Percentiles rank a stretch among this genome's conserved stretches.
Conservation (phyloP, 2,329 filamentous ascomycete species). For the Alternaria infectoria region DNA sequence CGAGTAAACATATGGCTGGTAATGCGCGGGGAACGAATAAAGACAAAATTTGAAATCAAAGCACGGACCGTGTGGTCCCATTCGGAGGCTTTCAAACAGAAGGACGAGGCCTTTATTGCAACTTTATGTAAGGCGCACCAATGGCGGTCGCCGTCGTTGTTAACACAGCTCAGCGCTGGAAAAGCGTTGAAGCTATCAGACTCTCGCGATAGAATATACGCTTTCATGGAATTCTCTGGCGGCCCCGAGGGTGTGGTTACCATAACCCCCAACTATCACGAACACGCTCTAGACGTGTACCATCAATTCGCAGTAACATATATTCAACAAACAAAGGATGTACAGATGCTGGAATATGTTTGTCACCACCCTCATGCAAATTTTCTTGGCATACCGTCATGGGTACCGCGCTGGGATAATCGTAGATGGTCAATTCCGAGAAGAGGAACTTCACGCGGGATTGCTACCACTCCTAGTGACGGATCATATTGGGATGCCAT, state of each 20-base stretch:
- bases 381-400: neutral
- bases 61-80: neutral
- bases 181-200: neutral
- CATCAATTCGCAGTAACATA: neutral
- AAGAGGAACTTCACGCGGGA: too few relatives aligned
- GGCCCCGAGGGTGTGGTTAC: neutral
- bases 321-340: neutral
- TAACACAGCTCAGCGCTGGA: neutral
- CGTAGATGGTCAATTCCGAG: neutral
- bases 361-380: too few relatives aligned
- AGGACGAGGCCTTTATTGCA: neutral
- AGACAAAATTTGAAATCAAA: too few relatives aligned
- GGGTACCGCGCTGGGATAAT: neutral
- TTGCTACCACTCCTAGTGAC: too few relatives aligned
- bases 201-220: neutral
- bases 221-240: neutral
- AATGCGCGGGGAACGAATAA: too few relatives aligned
- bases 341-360: neutral
- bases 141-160: neutral
- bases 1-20: neutral
- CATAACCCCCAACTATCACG: neutral
- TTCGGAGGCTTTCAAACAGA: neutral
- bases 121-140: too few relatives aligned
- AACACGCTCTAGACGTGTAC: neutral
- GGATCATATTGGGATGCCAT: too few relatives aligned